These are phyloP conservation scores for Aphanomyces stellatus DNA, from an alignment of 352 stramenopile species.

Conservation along the genomic window DNA sequence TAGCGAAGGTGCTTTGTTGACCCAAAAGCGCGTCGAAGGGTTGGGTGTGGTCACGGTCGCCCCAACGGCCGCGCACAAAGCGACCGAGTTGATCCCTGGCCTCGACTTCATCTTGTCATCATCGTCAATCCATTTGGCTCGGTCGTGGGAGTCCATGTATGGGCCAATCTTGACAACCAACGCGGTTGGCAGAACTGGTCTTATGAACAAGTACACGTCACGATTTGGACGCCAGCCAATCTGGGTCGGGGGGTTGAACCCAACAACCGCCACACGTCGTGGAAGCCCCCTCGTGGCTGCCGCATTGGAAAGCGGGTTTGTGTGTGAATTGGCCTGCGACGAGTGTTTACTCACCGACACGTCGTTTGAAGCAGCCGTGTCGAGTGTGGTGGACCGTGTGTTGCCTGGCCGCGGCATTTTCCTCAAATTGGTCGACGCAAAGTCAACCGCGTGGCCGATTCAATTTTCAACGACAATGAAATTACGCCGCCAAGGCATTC, in stretches of 20 bases:
- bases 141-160: conserved; percentile 46
- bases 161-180: conserved; percentile 29
- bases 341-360: conserved; percentile 49
- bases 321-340: conserved; percentile 66
- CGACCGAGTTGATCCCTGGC: conserved; percentile 26
- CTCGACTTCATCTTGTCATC: conserved; percentile 34
- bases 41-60: conserved; percentile 48
- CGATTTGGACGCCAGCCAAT: conserved; percentile 67
- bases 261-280: conserved; percentile 64
- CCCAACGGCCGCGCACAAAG: conserved; percentile 31
- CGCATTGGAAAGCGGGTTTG: conserved; percentile 65
- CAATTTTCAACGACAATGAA: conserved; percentile 82
- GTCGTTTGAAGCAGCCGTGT: conserved; percentile 59
- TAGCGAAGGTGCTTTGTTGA: conserved; percentile 43
- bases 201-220: conserved; percentile 54
- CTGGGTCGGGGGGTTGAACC: conserved; percentile 79
- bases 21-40: conserved; percentile 31
- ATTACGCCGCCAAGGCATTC: conserved; percentile 57
- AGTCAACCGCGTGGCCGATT: conserved; percentile 81
- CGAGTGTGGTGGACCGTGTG: conserved; percentile 56
- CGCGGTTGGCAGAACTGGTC: conserved; percentile 31
- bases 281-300: conserved; percentile 79
- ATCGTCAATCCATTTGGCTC: neutral
- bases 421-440: conserved; percentile 86
- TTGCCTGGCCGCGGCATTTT: conserved; percentile 56